Evolutionary conservation across 2,329 filamentous ascomycete genomes (phyloP).

Genomic region (Sclerotinia spermophila): DNA sequence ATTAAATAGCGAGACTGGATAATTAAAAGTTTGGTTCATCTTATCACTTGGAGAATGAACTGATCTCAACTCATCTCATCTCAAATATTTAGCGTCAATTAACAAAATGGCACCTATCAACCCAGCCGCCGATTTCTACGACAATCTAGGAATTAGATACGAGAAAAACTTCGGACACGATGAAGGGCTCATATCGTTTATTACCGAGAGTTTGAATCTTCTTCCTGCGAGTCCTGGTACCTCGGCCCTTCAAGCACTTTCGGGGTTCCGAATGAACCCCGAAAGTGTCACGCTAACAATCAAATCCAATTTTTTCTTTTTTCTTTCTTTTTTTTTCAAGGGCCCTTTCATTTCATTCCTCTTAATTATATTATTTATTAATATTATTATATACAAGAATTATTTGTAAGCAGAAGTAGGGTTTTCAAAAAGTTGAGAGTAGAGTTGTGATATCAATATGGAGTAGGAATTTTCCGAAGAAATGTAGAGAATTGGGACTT

Average conservation of each 20-base stretch:
- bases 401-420: no score
- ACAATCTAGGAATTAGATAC: slow-evolving; percentile 6
- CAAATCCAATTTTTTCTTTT: no score
- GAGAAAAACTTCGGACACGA: slow-evolving; percentile 9
- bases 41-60: neutral
- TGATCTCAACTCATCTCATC: neutral
- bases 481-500: neutral
- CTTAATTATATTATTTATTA: no score
- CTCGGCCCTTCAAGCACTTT: slow-evolving; percentile 34
- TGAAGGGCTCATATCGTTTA: slow-evolving; percentile 8
- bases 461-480: neutral
- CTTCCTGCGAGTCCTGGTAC: neutral
- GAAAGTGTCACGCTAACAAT: no score
- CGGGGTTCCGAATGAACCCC: no score
- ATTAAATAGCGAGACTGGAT: neutral
- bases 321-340: no score
- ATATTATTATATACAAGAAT: no score
- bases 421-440: no score
- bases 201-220: neutral
- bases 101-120: neutral
- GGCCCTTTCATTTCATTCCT: no score
- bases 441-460: no score
- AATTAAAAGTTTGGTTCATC: neutral
- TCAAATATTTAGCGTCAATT: neutral
- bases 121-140: slow-evolving; percentile 12